Evolutionary conservation across 805 yeast species (phyloP), one percentile per base, ranked within the genome.

Genomic region (Pichia gijzeniarum): DNA sequence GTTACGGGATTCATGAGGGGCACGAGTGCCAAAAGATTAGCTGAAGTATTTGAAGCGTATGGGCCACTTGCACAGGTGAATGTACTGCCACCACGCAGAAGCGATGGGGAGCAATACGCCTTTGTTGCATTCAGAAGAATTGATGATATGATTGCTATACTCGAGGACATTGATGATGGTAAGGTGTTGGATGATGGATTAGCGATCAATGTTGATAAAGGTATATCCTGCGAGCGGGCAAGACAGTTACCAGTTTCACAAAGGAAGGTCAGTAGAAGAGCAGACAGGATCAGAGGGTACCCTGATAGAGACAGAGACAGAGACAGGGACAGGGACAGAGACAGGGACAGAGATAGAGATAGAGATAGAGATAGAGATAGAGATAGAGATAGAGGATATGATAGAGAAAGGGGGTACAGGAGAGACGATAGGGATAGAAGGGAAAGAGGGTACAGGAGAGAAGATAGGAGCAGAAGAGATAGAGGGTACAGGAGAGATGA

Each of bases 31-130:
- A 72, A 72, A 41, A 78, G 73, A 44, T 65, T 80, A 52, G 83
- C 84, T 19, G 74, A 77, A 17, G 74, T 72, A 38, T 78, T 80
- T 54, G 84, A 79, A 60, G 69, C 68, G 79, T 79, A 54, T 51
- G 85, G 85, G 41, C 72, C 70, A 52, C 65, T 80, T 37, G 75
- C 76, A 41, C 70, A 81, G 62, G 74, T 79, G 42, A 81, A 75
- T 51, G 74, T 79, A 39, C 79, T 83, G 35, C 84, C 84, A 45
- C 80, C 83, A 48, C 73, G 78, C 61, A 68, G 74, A 25, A 73
- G 73, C 45, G 80, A 76, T 52, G 79, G 79, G 35, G 70, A 76
- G 49, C 80, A 78, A 54, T 80, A 70, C 55, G 85, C 83, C 7
- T 80, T 79, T 61, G 84, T 80, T 21, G 82, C 79, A 56, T 80